Percentiles rank a stretch among this genome's conserved stretches.
Conservation (phyloP, 2,329 filamentous ascomycete genomes). For the Aspergillus novoparasiticus region DNA sequence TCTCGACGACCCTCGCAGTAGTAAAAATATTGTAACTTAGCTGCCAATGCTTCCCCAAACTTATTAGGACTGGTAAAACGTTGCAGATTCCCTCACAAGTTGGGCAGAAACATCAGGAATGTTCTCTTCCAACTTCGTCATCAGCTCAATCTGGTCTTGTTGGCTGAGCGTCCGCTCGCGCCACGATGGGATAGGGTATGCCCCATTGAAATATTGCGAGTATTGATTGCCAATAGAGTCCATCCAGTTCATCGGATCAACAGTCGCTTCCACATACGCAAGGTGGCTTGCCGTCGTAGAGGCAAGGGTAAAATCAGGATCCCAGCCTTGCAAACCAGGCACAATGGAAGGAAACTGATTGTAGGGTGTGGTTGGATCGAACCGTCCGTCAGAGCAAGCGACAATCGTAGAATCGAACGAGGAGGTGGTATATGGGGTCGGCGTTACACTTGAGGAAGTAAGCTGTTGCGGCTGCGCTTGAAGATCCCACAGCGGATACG, state of each 20-base stretch:
- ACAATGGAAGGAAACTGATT: constrained; percentile 45
- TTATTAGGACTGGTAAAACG: constrained; percentile 42
- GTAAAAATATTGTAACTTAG: neutral
- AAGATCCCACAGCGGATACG: constrained; percentile 22
- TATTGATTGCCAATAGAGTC: constrained; percentile 50
- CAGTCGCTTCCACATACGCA: constrained; percentile 35
- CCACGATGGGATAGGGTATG: constrained; percentile 51
- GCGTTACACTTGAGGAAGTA: constrained; percentile 13
- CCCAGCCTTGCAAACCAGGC: constrained; percentile 45
- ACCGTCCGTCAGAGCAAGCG: constrained; percentile 29
- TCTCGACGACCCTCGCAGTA: neutral
- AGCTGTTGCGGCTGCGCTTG: constrained; percentile 15
- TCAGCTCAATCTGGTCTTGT: constrained; percentile 79
- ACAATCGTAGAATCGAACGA: constrained; percentile 22
- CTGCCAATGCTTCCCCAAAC: neutral
- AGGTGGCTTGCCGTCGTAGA: constrained; percentile 40
- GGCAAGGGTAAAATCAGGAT: constrained; percentile 42
- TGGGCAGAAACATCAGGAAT: constrained; percentile 47
- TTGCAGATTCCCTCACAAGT: constrained; percentile 42
- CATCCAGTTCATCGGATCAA: constrained; percentile 47
- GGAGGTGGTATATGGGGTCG: constrained; percentile 25
- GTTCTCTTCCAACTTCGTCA: constrained; percentile 72
- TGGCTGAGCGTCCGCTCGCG: constrained; percentile 71
- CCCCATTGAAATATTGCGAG: constrained; percentile 50
- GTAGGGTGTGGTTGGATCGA: constrained; percentile 42